Percentiles rank a stretch among this genome's conserved stretches.
Conservation (phyloP, 257 asterid species). For the Parsonsia alboflavescens region DNA sequence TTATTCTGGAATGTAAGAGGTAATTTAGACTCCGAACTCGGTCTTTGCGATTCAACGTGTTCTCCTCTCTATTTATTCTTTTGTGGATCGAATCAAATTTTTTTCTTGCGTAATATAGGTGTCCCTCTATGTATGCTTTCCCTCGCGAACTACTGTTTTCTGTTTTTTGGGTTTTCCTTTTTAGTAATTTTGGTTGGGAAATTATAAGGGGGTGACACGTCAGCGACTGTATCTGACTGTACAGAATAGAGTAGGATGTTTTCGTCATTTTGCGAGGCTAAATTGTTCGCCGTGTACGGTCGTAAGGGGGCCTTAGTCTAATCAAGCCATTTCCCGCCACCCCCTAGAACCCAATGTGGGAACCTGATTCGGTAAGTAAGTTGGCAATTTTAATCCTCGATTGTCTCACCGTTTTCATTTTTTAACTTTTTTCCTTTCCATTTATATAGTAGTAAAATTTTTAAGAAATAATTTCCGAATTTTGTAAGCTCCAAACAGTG, state of each 20-base stretch:
- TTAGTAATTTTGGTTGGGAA: not conserved
- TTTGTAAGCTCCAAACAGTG: too few species aligned
- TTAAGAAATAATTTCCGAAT: too few species aligned
- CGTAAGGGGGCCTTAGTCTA: constrained; percentile 3
- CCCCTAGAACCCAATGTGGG: too few species aligned
- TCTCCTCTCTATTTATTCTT: constrained; percentile 1
- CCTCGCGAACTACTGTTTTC: not conserved
- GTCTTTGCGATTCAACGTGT: not conserved
- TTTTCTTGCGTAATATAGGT: not conserved
- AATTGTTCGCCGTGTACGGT: not conserved
- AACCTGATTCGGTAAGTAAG: too few species aligned
- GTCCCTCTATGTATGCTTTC: not conserved
- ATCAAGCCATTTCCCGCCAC: constrained; percentile 26
- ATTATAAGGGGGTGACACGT: constrained; percentile 20
- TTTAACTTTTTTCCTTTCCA: too few species aligned
- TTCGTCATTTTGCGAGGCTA: not conserved
- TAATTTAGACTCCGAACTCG: not conserved
- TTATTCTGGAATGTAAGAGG: not conserved
- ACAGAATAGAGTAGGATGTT: constrained; percentile 6
- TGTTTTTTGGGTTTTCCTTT: not conserved
- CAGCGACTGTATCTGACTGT: constrained; percentile 15
- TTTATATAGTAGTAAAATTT: too few species aligned
- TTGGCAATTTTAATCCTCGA: too few species aligned
- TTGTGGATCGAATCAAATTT: not conserved
- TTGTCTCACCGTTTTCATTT: too few species aligned